These are phyloP conservation scores for Trichoderma asperelloides DNA, from an alignment of 495 filamentous ascomycete species.

Conservation along the genomic window DNA sequence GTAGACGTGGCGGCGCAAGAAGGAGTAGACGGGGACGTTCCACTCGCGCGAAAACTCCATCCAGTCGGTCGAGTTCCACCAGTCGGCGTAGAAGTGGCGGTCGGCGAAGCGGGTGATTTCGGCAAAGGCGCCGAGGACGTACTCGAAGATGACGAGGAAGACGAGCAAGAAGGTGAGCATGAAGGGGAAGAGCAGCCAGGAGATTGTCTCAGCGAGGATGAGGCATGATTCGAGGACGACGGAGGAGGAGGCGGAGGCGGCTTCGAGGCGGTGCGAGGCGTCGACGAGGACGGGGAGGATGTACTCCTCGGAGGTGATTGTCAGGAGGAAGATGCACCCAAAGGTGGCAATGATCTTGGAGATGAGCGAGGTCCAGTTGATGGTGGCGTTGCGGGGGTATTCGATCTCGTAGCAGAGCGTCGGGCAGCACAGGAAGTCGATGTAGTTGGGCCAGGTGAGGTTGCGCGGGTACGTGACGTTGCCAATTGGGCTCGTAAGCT, in stretches of 20 bases:
- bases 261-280: slow-evolving; percentile 57
- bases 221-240: slow-evolving; percentile 59
- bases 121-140: slow-evolving; percentile 86
- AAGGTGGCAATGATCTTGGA: slow-evolving; percentile 86
- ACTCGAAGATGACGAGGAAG: slow-evolving; percentile 97
- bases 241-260: slow-evolving; percentile 23
- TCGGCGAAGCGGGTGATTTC: slow-evolving; percentile 93
- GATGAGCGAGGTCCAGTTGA: slow-evolving; percentile 73
- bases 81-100: slow-evolving; percentile 92
- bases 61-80: slow-evolving; percentile 88
- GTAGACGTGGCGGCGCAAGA: slow-evolving; percentile 92
- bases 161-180: slow-evolving; percentile 93
- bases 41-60: slow-evolving; percentile 96
- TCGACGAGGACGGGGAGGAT: slow-evolving; percentile 83
- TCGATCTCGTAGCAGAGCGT: slow-evolving; percentile 97
- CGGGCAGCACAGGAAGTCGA: slow-evolving; percentile 84
- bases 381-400: slow-evolving; percentile 70
- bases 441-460: slow-evolving; percentile 69
- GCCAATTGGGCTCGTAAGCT: slow-evolving; percentile 82
- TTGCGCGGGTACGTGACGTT: slow-evolving; percentile 87
- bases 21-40: slow-evolving; percentile 98
- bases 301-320: slow-evolving; percentile 87
- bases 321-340: slow-evolving; percentile 92
- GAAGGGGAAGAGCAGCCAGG: slow-evolving; percentile 89
- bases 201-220: slow-evolving; percentile 86